phyloP scores from a whole-genome alignment of 1,284 basidiomycete species.

The Pyrrhoderma noxium region DNA sequence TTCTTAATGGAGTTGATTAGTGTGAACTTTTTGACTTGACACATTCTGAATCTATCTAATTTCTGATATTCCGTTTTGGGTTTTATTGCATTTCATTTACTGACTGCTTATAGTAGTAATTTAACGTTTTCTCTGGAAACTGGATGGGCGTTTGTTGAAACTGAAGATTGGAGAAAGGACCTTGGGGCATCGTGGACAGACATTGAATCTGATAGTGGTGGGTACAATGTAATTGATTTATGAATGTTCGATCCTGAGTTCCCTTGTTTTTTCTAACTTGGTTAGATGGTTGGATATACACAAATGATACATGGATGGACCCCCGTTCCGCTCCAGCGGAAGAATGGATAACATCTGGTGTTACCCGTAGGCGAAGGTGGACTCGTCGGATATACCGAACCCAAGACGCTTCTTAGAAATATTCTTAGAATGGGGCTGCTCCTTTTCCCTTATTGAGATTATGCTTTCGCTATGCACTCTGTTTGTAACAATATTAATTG shows the following conservation, averaged over 20 bases:
- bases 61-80: neutral
- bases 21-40: too few species aligned
- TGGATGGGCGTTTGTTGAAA: constrained; percentile 65
- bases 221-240: neutral
- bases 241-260: neutral
- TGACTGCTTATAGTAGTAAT: constrained; percentile 51
- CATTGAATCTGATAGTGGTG: constrained; percentile 42
- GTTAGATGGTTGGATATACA: constrained; percentile 73
- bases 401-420: neutral
- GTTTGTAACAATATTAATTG: too few species aligned
- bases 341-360: constrained; percentile 34
- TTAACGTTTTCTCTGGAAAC: constrained; percentile 64
- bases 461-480: too few species aligned
- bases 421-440: constrained; percentile 11
- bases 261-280: constrained; percentile 5
- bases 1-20: neutral
- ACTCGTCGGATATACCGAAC: constrained; percentile 49
- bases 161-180: constrained; percentile 70
- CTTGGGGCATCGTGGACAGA: constrained; percentile 47
- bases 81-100: neutral
- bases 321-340: constrained; percentile 35
- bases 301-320: constrained; percentile 63
- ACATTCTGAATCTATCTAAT: neutral
- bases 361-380: constrained; percentile 63
- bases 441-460: too few species aligned